Percentiles rank a stretch among this genome's conserved stretches.
Evolutionary conservation across 441 rosid species (phyloP).

Genomic region (Brassica balearica): DNA sequence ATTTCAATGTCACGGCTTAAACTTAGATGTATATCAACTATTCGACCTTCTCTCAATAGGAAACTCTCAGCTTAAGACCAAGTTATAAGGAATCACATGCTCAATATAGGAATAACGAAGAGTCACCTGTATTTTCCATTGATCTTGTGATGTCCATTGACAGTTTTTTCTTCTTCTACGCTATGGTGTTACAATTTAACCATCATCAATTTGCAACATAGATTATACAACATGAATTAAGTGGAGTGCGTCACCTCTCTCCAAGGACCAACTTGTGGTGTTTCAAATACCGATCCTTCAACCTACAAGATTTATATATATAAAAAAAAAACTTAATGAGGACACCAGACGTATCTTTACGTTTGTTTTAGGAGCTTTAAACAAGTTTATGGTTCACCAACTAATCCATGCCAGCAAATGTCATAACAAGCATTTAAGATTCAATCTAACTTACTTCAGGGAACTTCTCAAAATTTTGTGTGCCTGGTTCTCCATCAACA

Average conservation of each 20-base stretch:
- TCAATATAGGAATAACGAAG: too few relatives aligned
- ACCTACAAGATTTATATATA: slow-evolving; percentile 52
- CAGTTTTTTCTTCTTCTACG: too few relatives aligned
- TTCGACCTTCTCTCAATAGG: background rate
- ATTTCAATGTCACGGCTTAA: slow-evolving; percentile 29
- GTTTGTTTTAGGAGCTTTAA: too few relatives aligned
- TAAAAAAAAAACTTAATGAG: slow-evolving; percentile 27
- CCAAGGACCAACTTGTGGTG: slow-evolving; percentile 92
- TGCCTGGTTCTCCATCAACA: slow-evolving; percentile 87
- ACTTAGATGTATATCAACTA: slow-evolving; percentile 19
- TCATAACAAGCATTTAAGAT: slow-evolving; percentile 17
- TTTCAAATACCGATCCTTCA: slow-evolving; percentile 68
- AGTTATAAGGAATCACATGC: too few relatives aligned
- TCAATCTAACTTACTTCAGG: slow-evolving; percentile 73
- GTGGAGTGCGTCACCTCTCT: slow-evolving; percentile 66
- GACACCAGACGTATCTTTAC: slow-evolving; percentile 44
- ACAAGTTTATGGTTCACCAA: background rate
- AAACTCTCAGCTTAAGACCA: background rate
- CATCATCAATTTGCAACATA: background rate
- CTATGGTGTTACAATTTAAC: too few relatives aligned
- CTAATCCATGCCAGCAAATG: background rate
- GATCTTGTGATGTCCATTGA: too few relatives aligned
- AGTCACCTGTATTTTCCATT: too few relatives aligned
- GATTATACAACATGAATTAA: slow-evolving; percentile 15
- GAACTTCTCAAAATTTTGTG: slow-evolving; percentile 97